These are phyloP conservation scores for Neurospora discreta DNA, from an alignment of 495 filamentous ascomycete genomes.

Conservation along the genomic window DNA sequence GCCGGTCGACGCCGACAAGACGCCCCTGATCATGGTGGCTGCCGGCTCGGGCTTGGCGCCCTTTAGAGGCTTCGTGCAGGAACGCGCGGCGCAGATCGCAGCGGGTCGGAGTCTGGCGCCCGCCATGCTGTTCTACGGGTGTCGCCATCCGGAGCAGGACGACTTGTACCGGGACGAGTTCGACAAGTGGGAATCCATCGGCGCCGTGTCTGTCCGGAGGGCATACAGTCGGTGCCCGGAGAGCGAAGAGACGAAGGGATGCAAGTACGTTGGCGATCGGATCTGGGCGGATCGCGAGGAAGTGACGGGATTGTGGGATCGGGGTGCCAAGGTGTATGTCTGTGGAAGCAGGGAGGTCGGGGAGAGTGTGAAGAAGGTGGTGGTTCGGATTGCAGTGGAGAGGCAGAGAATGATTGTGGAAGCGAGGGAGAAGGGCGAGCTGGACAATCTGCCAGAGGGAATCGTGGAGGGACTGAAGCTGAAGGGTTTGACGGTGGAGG, in stretches of 20 bases:
- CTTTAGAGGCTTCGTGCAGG: conserved; percentile 61
- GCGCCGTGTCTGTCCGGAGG: conserved; percentile 46
- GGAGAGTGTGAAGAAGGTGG: conserved; percentile 40
- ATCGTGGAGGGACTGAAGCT: conserved; percentile 42
- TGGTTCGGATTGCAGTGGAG: conserved; percentile 38
- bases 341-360: conserved; percentile 55
- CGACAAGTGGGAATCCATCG: conserved; percentile 42
- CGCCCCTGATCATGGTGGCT: conserved; percentile 56
- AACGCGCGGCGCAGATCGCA: conserved; percentile 46
- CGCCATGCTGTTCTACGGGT: conserved; percentile 55
- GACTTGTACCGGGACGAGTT: conserved; percentile 52
- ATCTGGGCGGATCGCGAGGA: conserved; percentile 43
- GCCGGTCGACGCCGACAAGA: conserved; percentile 44
- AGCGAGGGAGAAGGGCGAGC: conserved; percentile 20
- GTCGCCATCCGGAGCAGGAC: conserved; percentile 45
- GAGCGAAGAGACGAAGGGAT: conserved; percentile 24
- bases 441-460: conserved; percentile 38
- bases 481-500: conserved; percentile 8
- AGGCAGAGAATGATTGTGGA: conserved; percentile 31
- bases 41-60: conserved; percentile 49
- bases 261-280: conserved; percentile 52
- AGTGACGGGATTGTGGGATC: conserved; percentile 40
- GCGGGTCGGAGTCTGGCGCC: conserved; percentile 43
- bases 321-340: conserved; percentile 53
- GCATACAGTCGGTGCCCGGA: conserved; percentile 37